Evolutionary conservation across 768 basidiomycete genomes (phyloP).

Genomic region (Pleurotus platypus): DNA sequence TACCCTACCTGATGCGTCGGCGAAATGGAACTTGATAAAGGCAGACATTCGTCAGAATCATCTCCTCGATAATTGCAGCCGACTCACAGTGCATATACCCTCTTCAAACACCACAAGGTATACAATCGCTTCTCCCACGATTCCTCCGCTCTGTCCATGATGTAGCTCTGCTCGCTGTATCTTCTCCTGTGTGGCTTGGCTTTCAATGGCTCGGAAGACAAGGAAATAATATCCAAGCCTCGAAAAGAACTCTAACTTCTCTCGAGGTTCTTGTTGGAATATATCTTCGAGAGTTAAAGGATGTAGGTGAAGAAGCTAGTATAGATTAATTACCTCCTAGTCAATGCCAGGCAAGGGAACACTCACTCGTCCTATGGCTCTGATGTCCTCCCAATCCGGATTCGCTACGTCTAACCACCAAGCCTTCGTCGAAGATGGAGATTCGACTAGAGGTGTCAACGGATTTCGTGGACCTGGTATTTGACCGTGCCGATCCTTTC

Average conservation of each 20-base stretch:
- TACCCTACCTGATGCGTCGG: constrained; percentile 65
- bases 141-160: constrained; percentile 27
- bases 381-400: constrained; percentile 86
- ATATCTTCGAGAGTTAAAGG: constrained; percentile 94
- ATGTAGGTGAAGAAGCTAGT: constrained; percentile 79
- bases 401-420: constrained; percentile 94
- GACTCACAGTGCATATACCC: constrained; percentile 73
- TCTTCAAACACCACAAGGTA: constrained; percentile 88
- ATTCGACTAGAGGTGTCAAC: neutral
- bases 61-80: neutral
- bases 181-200: constrained; percentile 37
- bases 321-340: neutral
- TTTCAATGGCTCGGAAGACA: constrained; percentile 80
- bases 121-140: constrained; percentile 75
- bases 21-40: constrained; percentile 75
- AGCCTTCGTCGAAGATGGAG: constrained; percentile 40
- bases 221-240: constrained; percentile 91
- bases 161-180: constrained; percentile 24
- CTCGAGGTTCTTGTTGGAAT: constrained; percentile 84
- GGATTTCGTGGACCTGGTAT: neutral
- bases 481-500: constrained; percentile 40
- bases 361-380: constrained; percentile 76
- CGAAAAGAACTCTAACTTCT: constrained; percentile 87
- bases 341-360: neutral
- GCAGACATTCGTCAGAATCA: constrained; percentile 3